Conservation (phyloP, 371 early-diverging fungal species). For the Chytridium lagenaria region DNA sequence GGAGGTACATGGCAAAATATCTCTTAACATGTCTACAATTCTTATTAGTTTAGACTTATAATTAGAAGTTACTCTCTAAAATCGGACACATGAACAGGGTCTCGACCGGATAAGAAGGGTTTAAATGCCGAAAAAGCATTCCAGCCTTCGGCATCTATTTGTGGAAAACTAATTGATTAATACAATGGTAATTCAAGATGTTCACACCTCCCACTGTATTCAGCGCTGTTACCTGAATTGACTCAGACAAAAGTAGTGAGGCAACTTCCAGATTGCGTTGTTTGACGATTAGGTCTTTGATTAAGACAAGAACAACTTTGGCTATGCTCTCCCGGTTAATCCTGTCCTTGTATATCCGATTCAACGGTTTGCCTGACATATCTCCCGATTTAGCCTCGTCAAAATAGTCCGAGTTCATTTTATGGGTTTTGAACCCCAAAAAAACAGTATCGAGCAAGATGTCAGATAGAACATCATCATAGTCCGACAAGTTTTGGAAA, state of each 20-base stretch:
- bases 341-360: background rate
- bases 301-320: slow-evolving; percentile 18
- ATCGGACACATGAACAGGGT: slow-evolving; percentile 30
- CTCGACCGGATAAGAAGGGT: slow-evolving; percentile 26
- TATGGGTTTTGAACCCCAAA: slow-evolving; percentile 40
- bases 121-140: slow-evolving; percentile 25
- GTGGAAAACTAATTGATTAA: too few species aligned
- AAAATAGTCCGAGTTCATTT: slow-evolving; percentile 35
- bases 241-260: slow-evolving; percentile 21
- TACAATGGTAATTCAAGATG: too few species aligned
- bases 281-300: slow-evolving; percentile 24
- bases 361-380: background rate
- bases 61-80: slow-evolving; percentile 39
- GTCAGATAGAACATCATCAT: slow-evolving; percentile 56
- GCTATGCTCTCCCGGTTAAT: slow-evolving; percentile 21
- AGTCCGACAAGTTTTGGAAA: slow-evolving; percentile 47
- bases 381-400: slow-evolving; percentile 5
- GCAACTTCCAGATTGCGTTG: slow-evolving; percentile 32
- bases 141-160: slow-evolving; percentile 9
- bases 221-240: too few species aligned
- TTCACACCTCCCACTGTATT: too few species aligned
- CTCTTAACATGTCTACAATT: slow-evolving; percentile 61
- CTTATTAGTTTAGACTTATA: background rate
- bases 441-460: slow-evolving; percentile 42
- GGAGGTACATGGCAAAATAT: slow-evolving; percentile 79